Conservation (phyloP, 768 basidiomycete genomes). For the Pleurotus tuoliensis region DNA sequence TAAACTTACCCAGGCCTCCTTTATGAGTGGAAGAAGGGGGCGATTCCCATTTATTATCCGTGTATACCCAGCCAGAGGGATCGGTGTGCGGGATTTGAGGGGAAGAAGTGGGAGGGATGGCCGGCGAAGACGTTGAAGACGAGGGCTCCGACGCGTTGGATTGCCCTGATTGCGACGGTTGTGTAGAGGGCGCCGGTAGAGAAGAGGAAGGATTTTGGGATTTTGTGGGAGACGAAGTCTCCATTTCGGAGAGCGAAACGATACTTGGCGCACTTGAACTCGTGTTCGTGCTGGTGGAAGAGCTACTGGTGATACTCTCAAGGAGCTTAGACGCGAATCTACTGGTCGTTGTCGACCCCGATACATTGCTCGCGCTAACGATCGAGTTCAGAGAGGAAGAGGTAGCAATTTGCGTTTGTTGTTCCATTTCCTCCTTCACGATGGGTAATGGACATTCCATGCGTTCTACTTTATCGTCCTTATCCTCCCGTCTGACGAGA, state of each 20-base stretch:
- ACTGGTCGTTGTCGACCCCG: not conserved
- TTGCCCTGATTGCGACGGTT: slow-evolving; percentile 14
- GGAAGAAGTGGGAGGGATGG: slow-evolving; percentile 23
- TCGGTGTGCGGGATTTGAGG: slow-evolving; percentile 67
- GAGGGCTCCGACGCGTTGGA: not conserved
- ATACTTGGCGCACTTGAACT: not conserved
- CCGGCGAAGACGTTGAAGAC: not conserved
- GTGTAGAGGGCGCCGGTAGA: not conserved
- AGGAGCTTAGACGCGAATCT: not conserved
- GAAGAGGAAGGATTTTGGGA: no score
- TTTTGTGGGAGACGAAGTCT: not conserved
- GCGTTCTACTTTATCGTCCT: slow-evolving; percentile 30
- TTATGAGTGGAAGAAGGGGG: slow-evolving; percentile 29
- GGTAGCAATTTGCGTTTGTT: no score
- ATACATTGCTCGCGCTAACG: not conserved
- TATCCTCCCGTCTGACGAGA: slow-evolving; percentile 54
- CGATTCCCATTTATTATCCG: slow-evolving; percentile 95
- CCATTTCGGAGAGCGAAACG: not conserved
- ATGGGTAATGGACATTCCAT: slow-evolving; percentile 61
- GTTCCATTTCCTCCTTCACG: slow-evolving; percentile 36
- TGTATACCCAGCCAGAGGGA: slow-evolving; percentile 88
- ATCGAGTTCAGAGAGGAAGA: no score
- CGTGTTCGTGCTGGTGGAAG: not conserved
- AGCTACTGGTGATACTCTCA: not conserved
- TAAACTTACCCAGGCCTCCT: slow-evolving; percentile 91